Conservation (phyloP, 805 yeast genomes). For the Kurtzmaniella cleridarum region DNA sequence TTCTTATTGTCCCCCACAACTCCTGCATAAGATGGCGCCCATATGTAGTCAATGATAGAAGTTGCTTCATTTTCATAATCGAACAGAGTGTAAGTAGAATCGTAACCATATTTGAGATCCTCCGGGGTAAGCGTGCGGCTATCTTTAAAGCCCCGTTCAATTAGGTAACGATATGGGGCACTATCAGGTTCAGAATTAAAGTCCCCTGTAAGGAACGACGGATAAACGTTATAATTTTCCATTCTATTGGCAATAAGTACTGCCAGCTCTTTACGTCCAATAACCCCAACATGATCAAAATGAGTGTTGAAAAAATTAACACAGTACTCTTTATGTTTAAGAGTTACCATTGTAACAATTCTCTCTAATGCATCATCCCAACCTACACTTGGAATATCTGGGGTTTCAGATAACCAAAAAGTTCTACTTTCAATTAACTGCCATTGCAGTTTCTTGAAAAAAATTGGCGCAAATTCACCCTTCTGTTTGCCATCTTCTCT, state of each 20-base stretch:
- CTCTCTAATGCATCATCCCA: conserved; percentile 42
- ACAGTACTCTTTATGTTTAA: conserved; percentile 18
- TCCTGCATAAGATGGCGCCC: conserved; percentile 29
- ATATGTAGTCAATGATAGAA: conserved; percentile 40
- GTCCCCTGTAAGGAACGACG: conserved; percentile 38
- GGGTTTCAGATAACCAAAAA: conserved; percentile 38
- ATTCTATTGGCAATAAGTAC: conserved; percentile 30
- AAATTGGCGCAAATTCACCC: conserved; percentile 35
- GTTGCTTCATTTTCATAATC: conserved; percentile 21
- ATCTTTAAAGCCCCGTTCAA: conserved; percentile 33
- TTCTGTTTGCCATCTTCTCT: conserved; percentile 23
- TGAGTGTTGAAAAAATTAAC: conserved; percentile 37
- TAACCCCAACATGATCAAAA: conserved; percentile 35
- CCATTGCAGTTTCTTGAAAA: conserved; percentile 29
- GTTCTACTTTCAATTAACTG: conserved; percentile 22
- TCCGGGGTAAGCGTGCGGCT: conserved; percentile 24
- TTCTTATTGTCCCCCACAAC: conserved; percentile 3
- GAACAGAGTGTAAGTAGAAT: conserved; percentile 47
- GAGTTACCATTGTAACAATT: conserved; percentile 33
- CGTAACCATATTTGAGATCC: conserved; percentile 35
- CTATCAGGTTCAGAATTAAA: conserved; percentile 38
- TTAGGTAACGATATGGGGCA: conserved; percentile 36
- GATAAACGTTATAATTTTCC: conserved; percentile 24
- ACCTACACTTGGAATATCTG: conserved; percentile 31
- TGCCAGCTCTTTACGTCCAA: conserved; percentile 31